Evolutionary conservation across 176 grass and related monocot genomes (phyloP), one percentile per base, ranked within the genome.

Genomic region (Musa troglodytarum): DNA sequence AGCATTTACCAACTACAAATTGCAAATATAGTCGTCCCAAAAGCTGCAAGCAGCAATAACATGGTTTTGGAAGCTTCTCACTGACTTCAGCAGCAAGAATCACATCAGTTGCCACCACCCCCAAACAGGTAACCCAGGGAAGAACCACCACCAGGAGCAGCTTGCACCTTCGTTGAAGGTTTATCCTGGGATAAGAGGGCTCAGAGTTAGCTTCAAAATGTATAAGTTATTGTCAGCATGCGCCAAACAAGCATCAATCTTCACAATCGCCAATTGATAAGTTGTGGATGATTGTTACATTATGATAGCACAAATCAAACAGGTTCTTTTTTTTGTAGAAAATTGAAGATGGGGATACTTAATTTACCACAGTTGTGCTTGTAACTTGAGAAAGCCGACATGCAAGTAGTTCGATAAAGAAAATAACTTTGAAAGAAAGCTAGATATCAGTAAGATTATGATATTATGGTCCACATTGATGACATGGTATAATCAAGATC

Each of bases 81-180:
- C 28, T 68, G 34, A 43, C 34, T 43, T 43, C 4, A 43, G 34
- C 34, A 43, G 34, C 34, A 43, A 43, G 34, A 43, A 43, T 43
- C 0, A 43, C 34, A 43, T 43, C 34, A 43, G 34, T 43, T 68
- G 28, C 28, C 26, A 68, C 65, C 65, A 68, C 43, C 65, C 13
- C 26, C 26, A 10, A 68, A 68, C 26, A 68, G 25, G 28, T 34
- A 68, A 8, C 65, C 65, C 25, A 68, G 26, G 13, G 65, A 68
- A 34, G 65, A 68, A 34, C 26, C 65, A 15, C 65, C 65, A 8
- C 65, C 65, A 8, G 65, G 65, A 49, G 65, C 65, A 68, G 65
- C 65, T 68, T 68, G 65, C 65, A 68, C 65, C 20, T 68, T 68
- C 2, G 65, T 68, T 49, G 65, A 68, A 43, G 65, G 65, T 11